Percentiles rank a stretch among this genome's conserved stretches.
These are phyloP conservation scores for Hypomontagnella submonticulosa DNA, from an alignment of 495 filamentous ascomycete species.

Conservation along the genomic window DNA sequence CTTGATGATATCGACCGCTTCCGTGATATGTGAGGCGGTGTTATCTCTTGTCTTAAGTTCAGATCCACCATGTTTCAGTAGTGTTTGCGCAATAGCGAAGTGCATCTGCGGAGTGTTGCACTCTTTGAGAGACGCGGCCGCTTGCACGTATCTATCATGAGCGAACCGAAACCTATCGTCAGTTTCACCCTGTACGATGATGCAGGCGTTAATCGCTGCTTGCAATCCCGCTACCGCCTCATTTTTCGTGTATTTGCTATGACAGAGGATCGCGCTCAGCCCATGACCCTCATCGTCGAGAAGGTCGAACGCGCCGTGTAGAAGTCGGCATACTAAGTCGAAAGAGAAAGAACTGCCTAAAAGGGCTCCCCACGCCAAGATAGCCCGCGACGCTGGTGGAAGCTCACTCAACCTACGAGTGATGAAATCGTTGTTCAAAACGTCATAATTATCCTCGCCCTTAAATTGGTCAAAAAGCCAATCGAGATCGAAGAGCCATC, in stretches of 20 bases:
- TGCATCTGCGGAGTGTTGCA: conserved; percentile 83
- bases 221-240: conserved; percentile 81
- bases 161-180: conserved; percentile 82
- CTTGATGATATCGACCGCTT: conserved; percentile 77
- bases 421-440: conserved; percentile 83
- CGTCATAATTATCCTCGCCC: conserved; percentile 76
- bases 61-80: conserved; percentile 73
- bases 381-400: conserved; percentile 73
- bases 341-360: conserved; percentile 85
- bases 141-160: conserved; percentile 85
- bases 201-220: conserved; percentile 77
- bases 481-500: conserved; percentile 87
- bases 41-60: conserved; percentile 70
- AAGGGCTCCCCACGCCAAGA: conserved; percentile 87
- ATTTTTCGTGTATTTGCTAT: conserved; percentile 50
- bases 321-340: conserved; percentile 77
- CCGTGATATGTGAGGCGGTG: conserved; percentile 79
- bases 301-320: conserved; percentile 73
- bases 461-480: conserved; percentile 84
- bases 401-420: conserved; percentile 79
- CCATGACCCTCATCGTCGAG: conserved; percentile 51
- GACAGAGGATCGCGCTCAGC: conserved; percentile 31
- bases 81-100: conserved; percentile 81
- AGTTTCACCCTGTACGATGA: conserved; percentile 77
- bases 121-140: conserved; percentile 74